Evolutionary conservation across 495 filamentous ascomycete genomes (phyloP), one percentile per base, ranked within the genome.

Genomic region (Penicillium cosmopolitanum): DNA sequence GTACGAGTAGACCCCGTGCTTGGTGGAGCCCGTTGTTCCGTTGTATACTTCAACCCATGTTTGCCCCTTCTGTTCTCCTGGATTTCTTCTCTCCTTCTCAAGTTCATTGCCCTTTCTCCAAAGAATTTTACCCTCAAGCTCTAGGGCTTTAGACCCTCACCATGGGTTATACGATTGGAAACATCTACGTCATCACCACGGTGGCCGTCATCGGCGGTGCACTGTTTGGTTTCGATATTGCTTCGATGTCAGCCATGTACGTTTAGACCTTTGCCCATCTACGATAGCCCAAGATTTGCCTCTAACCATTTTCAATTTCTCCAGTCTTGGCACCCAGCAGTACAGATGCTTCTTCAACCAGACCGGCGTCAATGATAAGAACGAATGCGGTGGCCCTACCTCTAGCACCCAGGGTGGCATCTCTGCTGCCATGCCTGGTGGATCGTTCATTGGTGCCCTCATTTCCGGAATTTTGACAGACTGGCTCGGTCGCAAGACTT

Each of bases 171-270:
- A 61, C 63, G 50, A 66, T 70, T 31, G 62, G 66, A 15, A 68
- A 70, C 15, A 70, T 70, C 58, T 70, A 70, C 55, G 47, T 68
- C 38, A 70, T 70, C 58, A 68, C 68, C 56, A 60, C 66, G 36
- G 68, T 70, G 58, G 66, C 68, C 63, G 66, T 70, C 58, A 68
- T 71, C 18, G 85, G 86, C 70, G 86, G 86, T 56, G 85, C 81
- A 35, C 77, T 89, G 34, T 91, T 91, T 68, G 88, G 88, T 67
- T 91, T 89, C 73, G 88, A 91, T 69, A 90, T 91, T 66, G 82
- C 80, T 36, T 85, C 81, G 42, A 89, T 91, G 87, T 83, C 81
- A 53, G 88, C 86, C 53, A 86, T 89, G 63, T 73, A 88, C 21
- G 87, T 52, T 9, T 7, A 19, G 33, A 50, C 6, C n/a, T 31